A percentile compares a stretch with the other conserved stretches of the same genome.
These are phyloP conservation scores for Clitoria ternatea DNA, from an alignment of 306 rosid genomes.

Conservation along the genomic window DNA sequence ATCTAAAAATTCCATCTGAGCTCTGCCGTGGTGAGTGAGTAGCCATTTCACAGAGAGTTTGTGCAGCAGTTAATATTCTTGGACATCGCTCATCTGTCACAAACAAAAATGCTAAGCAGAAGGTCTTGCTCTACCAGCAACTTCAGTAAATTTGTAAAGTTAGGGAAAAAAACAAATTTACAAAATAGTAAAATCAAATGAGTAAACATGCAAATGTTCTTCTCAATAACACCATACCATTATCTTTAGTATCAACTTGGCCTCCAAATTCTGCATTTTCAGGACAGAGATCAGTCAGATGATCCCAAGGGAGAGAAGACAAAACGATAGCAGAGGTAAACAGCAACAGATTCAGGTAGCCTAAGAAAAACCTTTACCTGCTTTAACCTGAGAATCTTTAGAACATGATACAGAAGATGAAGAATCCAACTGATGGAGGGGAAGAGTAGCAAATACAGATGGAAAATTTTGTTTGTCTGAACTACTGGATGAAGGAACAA, in stretches of 20 bases:
- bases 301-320: neutral
- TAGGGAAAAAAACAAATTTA: neutral
- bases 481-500: conserved; percentile 67
- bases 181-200: conserved; percentile 12
- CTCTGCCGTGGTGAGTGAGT: conserved; percentile 36
- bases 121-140: conserved; percentile 8
- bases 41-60: conserved; percentile 66
- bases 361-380: conserved; percentile 43
- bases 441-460: conserved; percentile 37
- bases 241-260: conserved; percentile 38
- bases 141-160: neutral
- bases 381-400: conserved; percentile 38
- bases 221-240: conserved; percentile 28
- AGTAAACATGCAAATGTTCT: conserved; percentile 13
- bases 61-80: conserved; percentile 62
- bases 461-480: conserved; percentile 33
- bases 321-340: neutral
- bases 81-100: conserved; percentile 64
- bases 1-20: conserved; percentile 53
- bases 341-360: conserved; percentile 5
- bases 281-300: conserved; percentile 31
- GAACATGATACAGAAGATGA: conserved; percentile 46
- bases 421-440: conserved; percentile 39
- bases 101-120: conserved; percentile 28
- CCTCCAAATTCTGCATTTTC: conserved; percentile 57